Base-by-base conservation (phyloP, 2,329 filamentous ascomycete genomes). In the Botryotinia globosa region DNA sequence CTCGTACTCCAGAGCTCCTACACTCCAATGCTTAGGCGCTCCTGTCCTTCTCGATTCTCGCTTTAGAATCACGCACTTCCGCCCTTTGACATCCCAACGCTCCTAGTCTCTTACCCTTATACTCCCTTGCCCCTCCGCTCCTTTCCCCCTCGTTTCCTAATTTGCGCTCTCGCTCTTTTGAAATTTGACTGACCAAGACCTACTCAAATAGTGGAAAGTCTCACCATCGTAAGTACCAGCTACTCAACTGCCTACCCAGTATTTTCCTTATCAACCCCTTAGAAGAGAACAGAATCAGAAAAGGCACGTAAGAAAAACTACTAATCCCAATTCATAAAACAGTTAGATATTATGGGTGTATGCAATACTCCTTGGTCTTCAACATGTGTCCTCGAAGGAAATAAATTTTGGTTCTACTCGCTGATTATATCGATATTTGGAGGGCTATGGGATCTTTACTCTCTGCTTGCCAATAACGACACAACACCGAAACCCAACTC, bases 391-490 rank as follows among this genome's bases (percentile, higher is more conserved):
- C 74, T 86, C 34, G 89, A 93, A 81, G 88, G 87, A 0, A 88
- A 92, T 81, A 86, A 88, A 69, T 90, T 91, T 81, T 94, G 92
- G 92, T 87, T 93, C 75, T 87, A 89, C 56, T 86, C 4, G 77
- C 83, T 37, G 82, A 83, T 2, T 44, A 84, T 45, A 75, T 87
- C 74, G 81, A 83, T 78, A 16, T 74, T 78, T 88, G 20, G 83
- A 18, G 80, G 82, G 7, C 72, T 74, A n/a, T 66, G 75, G 56
- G 73, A 76, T 29, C 62, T 77, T 16, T 63, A 62, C 16, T 45
- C 37, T 32, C 8, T 59, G 20, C 7, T n/a, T 25, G 22, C 12
- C n/a, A 7, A 32, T 25, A 45, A 8, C 42, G 7, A 34, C 18
- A 4, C 39, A n/a, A 16, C 5, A 7, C 5, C 22, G 1, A 3